phyloP scores from a whole-genome alignment of 2,329 filamentous ascomycete species.

The Aspergillus persii region DNA sequence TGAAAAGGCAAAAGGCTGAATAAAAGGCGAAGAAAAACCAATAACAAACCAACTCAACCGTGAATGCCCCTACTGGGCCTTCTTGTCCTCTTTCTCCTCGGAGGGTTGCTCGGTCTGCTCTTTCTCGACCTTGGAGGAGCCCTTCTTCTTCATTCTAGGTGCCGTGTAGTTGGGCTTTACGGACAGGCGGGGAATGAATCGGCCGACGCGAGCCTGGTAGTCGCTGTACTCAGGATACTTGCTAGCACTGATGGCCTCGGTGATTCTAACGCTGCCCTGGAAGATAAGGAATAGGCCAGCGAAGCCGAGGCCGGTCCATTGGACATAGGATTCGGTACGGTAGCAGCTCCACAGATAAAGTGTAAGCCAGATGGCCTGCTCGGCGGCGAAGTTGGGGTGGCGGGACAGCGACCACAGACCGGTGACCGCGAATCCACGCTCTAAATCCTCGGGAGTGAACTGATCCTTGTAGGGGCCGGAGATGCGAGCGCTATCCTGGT shows the following conservation, averaged over 20 bases:
- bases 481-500: conserved; percentile 70
- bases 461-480: conserved; percentile 50
- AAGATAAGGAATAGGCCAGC: conserved; percentile 74
- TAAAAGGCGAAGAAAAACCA: background rate
- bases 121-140: conserved; percentile 10
- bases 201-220: conserved; percentile 80
- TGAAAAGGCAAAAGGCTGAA: background rate
- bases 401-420: conserved; percentile 86
- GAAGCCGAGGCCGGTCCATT: conserved; percentile 74
- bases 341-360: conserved; percentile 87
- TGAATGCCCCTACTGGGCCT: conserved; percentile 15
- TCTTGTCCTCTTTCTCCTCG: conserved; percentile 18
- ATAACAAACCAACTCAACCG: background rate
- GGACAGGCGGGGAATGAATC: conserved; percentile 66
- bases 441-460: conserved; percentile 71
- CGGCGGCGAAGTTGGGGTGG: conserved; percentile 92
- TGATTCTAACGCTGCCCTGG: conserved; percentile 84
- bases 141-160: conserved; percentile 20
- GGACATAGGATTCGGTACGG: conserved; percentile 67
- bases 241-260: conserved; percentile 71
- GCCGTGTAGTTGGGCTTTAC: conserved; percentile 32
- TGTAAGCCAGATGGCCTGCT: conserved; percentile 85
- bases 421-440: conserved; percentile 81
- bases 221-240: conserved; percentile 88
- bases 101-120: conserved; percentile 14